Conservation (phyloP, 106 monocot species). For the Ottelia alismoides region DNA sequence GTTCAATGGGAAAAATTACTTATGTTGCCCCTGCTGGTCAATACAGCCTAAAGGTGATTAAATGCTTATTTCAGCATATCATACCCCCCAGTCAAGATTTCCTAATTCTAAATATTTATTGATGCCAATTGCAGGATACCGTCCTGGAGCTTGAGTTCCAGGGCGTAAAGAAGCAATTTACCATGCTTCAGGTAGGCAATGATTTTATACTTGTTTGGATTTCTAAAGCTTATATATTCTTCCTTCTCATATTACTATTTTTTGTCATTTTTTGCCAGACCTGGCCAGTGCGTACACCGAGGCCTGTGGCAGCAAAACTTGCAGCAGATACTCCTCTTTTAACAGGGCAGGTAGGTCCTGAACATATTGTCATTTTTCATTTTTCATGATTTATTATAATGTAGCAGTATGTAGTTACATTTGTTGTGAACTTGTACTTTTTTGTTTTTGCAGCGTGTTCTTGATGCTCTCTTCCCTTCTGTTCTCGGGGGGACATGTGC, state of each 20-base stretch:
- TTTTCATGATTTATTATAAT: background rate
- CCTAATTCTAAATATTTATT: too few relatives aligned
- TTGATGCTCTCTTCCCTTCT: conserved; percentile 98
- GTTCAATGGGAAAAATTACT: conserved; percentile 89
- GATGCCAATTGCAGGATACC: conserved; percentile 78
- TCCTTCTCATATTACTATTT: background rate
- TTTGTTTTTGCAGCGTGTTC: conserved; percentile 56
- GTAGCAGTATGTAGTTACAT: background rate
- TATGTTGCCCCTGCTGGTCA: conserved; percentile 90
- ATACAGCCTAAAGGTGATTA: conserved; percentile 77
- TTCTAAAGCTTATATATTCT: background rate
- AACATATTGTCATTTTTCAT: background rate
- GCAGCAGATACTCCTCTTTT: conserved; percentile 97
- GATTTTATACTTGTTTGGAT: background rate
- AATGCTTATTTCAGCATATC: too few relatives aligned
- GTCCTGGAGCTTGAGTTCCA: conserved; percentile 98
- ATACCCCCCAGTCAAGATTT: too few relatives aligned
- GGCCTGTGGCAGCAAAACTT: conserved; percentile 90
- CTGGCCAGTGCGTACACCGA: conserved; percentile 95
- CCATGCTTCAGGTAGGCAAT: conserved; percentile 86
- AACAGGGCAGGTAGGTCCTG: conserved; percentile 76
- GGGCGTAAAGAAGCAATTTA: conserved; percentile 77
- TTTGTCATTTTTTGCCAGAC: conserved; percentile 36
- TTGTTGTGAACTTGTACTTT: background rate
- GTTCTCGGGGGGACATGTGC: conserved; percentile 99